A percentile compares a stretch with the other conserved stretches of the same genome.
These are phyloP conservation scores for Neltuma alba DNA, from an alignment of 306 rosid species.

Conservation along the genomic window DNA sequence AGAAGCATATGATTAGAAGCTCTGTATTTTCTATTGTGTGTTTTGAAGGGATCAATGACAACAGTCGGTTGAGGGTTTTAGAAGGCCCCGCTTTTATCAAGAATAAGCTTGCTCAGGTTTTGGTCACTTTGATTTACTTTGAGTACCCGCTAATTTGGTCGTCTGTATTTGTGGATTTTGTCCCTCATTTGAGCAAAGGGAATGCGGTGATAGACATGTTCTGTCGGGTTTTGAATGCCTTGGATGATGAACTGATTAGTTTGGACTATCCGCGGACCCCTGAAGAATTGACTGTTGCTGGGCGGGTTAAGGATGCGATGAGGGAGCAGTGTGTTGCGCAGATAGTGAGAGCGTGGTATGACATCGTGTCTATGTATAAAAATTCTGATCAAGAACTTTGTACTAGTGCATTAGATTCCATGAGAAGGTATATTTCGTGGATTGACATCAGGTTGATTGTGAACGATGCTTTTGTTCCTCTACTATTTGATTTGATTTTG, in stretches of 20 bases:
- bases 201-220: slow-evolving; percentile 84
- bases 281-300: slow-evolving; percentile 66
- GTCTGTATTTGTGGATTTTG: slow-evolving; percentile 79
- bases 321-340: slow-evolving; percentile 20
- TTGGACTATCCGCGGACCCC: slow-evolving; percentile 78
- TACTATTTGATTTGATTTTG: slow-evolving; percentile 83
- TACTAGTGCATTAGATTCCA: slow-evolving; percentile 55
- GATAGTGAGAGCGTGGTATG: slow-evolving; percentile 7
- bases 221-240: slow-evolving; percentile 84
- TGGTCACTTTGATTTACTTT: slow-evolving; percentile 75
- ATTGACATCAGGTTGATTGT: slow-evolving; percentile 86
- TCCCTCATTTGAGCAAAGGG: slow-evolving; percentile 79
- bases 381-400: slow-evolving; percentile 20
- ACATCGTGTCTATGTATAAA: slow-evolving; percentile 16
- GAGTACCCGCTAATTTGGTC: slow-evolving; percentile 88
- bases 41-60: slow-evolving; percentile 59
- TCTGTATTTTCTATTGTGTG: slow-evolving; percentile 81
- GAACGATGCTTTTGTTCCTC: slow-evolving; percentile 77
- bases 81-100: slow-evolving; percentile 80
- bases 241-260: slow-evolving; percentile 86
- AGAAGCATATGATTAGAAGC: slow-evolving; percentile 69
- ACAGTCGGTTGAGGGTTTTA: slow-evolving; percentile 58
- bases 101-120: slow-evolving; percentile 83
- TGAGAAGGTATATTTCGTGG: slow-evolving; percentile 82
- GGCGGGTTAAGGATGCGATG: slow-evolving; percentile 73